A percentile compares a stretch with the other conserved stretches of the same genome.
Conservation (phyloP, 257 asterid species). For the Cruciata laevipes region DNA sequence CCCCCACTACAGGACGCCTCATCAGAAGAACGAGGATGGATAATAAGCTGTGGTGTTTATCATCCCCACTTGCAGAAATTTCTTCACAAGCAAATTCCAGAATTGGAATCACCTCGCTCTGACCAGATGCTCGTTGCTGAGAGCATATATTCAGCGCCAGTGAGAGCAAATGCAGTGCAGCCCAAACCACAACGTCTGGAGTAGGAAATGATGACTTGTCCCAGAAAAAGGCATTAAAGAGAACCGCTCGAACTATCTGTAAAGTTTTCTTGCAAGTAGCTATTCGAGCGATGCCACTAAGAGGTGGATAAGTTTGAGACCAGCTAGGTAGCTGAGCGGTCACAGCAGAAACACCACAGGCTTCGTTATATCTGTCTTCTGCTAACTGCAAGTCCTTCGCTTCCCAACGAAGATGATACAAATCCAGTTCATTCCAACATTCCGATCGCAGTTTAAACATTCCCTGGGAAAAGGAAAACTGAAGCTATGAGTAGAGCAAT, state of each 20-base stretch:
- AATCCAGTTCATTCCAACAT: constrained; percentile 72
- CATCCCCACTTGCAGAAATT: constrained; percentile 40
- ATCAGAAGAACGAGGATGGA: constrained; percentile 79
- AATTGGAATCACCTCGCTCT: constrained; percentile 49
- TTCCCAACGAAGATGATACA: constrained; percentile 94
- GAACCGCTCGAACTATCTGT: constrained; percentile 26
- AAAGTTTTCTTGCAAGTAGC: constrained; percentile 35
- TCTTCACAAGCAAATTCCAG: constrained; percentile 75
- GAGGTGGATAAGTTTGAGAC: constrained; percentile 75
- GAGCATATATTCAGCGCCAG: constrained; percentile 72
- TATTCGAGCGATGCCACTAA: constrained; percentile 66
- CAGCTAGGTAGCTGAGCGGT: constrained; percentile 82
- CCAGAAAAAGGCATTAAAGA: constrained; percentile 59
- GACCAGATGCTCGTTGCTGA: constrained; percentile 51
- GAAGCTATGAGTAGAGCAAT: not conserved
- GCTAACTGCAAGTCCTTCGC: constrained; percentile 83
- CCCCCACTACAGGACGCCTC: constrained; percentile 63
- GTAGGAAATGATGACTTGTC: constrained; percentile 45
- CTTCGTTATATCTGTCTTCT: constrained; percentile 69
- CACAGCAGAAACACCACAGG: constrained; percentile 72
- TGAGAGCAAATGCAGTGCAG: constrained; percentile 81
- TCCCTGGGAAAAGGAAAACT: constrained; percentile 38
- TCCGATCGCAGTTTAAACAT: constrained; percentile 60
- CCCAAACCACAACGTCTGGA: constrained; percentile 66
- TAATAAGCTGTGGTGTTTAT: constrained; percentile 64